A percentile compares a stretch with the other conserved stretches of the same genome.
Conservation (phyloP, 2,329 filamentous ascomycete genomes). For the Sclerotinia spermophila region DNA sequence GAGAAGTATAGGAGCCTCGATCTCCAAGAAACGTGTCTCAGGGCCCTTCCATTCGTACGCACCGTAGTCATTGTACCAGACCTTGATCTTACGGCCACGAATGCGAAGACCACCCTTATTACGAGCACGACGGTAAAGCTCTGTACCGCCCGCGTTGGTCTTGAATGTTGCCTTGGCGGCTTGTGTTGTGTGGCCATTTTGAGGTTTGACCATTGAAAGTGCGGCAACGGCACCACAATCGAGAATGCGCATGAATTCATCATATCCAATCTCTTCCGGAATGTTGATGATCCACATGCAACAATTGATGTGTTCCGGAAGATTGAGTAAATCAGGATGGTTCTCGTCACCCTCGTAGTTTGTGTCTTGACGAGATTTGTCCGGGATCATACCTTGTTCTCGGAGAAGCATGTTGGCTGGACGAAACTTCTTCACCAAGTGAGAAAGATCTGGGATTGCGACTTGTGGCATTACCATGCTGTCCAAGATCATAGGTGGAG, state of each 20-base stretch:
- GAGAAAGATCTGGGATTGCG: not conserved
- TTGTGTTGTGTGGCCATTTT: not conserved
- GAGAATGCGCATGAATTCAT: conserved; percentile 17
- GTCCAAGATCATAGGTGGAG: not conserved
- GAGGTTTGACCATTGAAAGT: not conserved
- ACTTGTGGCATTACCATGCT: not conserved
- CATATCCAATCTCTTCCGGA: conserved; percentile 14
- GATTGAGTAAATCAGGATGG: conserved; percentile 12
- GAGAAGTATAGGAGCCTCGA: not conserved
- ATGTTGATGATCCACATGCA: conserved; percentile 28
- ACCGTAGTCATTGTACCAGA: conserved; percentile 18
- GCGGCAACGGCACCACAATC: conserved; percentile 4
- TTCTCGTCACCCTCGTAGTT: conserved; percentile 12
- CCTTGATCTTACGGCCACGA: not conserved
- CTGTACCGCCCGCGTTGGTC: not conserved
- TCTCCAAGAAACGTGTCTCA: conserved; percentile 12
- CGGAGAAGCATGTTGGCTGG: conserved; percentile 17
- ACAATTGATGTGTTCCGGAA: conserved; percentile 27
- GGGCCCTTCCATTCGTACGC: conserved; percentile 6
- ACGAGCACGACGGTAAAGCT: conserved; percentile 8
- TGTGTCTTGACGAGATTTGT: not conserved
- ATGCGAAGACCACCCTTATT: not conserved
- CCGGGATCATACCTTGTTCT: not conserved
- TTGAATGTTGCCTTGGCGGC: conserved; percentile 12
- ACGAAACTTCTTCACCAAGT: conserved; percentile 3